Conservation (phyloP, 2,329 filamentous ascomycete species). For the Penicillium thymicola region DNA sequence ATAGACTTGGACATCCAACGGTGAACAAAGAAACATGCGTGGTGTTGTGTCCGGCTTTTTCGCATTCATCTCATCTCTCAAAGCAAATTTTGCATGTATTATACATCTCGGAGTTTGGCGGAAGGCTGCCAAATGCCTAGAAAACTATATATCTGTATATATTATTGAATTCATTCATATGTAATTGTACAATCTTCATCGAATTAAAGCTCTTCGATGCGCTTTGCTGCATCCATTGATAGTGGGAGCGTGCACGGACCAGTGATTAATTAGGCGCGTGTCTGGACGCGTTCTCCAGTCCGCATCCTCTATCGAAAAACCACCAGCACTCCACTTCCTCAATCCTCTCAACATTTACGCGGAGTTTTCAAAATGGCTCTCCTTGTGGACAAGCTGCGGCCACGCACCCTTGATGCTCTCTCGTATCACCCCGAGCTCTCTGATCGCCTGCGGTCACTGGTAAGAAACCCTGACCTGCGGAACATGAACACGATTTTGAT, state of each 20-base stretch:
- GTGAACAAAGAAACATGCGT: neutral
- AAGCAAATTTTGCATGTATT: slow-evolving; percentile 18
- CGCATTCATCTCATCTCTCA: slow-evolving; percentile 17
- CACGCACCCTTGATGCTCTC: slow-evolving; percentile 54
- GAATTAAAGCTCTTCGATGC: neutral
- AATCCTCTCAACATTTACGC: neutral
- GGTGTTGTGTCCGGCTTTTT: neutral
- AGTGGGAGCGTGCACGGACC: slow-evolving; percentile 30
- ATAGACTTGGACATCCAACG: neutral
- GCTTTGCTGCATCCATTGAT: neutral
- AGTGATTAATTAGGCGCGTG: slow-evolving; percentile 39
- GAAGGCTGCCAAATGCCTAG: slow-evolving; percentile 1
- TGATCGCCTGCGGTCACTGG: slow-evolving; percentile 77
- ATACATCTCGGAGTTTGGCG: slow-evolving; percentile 12
- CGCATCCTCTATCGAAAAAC: slow-evolving; percentile 13
- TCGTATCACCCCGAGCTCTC: slow-evolving; percentile 90
- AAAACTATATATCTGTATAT: slow-evolving; percentile 5
- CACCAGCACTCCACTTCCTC: neutral
- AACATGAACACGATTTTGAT: slow-evolving; percentile 7
- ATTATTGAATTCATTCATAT: neutral
- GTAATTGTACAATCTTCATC: neutral
- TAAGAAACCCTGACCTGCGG: slow-evolving; percentile 42
- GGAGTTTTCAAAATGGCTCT: slow-evolving; percentile 53
- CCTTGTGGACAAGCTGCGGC: slow-evolving; percentile 62
- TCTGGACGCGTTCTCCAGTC: slow-evolving; percentile 35